phyloP scores from a whole-genome alignment of 2,329 filamentous ascomycete species.

The Pseudocercospora vitis region DNA sequence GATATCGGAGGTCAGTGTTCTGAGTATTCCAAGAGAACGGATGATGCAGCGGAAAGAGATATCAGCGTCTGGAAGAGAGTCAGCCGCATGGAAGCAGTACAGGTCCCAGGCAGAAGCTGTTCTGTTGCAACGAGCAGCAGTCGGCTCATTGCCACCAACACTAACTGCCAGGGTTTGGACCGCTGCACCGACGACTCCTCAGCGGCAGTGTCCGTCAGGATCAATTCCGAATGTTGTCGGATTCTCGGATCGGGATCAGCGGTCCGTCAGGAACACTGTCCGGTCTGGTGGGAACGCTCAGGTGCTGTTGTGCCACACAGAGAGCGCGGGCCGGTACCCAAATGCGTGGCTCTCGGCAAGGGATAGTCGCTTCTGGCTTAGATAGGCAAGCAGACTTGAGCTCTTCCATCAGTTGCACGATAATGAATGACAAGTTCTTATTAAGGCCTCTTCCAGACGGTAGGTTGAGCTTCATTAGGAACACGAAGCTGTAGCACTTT shows the following conservation, averaged over 20 bases:
- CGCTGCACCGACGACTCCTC: constrained; percentile 12
- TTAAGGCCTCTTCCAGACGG: constrained; percentile 18
- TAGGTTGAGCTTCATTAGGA: constrained; percentile 7
- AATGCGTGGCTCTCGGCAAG: constrained; percentile 9
- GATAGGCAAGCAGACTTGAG: constrained; percentile 12
- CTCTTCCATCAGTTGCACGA: constrained; percentile 14
- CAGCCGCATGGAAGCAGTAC: background rate
- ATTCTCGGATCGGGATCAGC: constrained; percentile 11
- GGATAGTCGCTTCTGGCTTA: constrained; percentile 3
- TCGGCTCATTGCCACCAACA: background rate
- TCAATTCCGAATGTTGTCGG: background rate
- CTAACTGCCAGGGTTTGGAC: constrained; percentile 7
- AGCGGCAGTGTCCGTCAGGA: constrained; percentile 11
- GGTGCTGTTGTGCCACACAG: background rate
- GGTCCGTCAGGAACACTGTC: constrained; percentile 7
- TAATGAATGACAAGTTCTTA: constrained; percentile 15
- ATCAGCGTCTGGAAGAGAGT: background rate
- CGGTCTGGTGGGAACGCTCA: background rate
- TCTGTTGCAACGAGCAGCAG: background rate
- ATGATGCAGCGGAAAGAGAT: background rate
- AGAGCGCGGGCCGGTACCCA: constrained; percentile 16
- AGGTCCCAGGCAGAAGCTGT: constrained; percentile 1
- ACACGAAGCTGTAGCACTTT: too few species aligned
- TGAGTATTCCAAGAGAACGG: background rate
- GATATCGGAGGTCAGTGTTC: background rate